Base-by-base conservation (phyloP, 1,139 yeast species). In the Torulaspora pretoriensis region DNA sequence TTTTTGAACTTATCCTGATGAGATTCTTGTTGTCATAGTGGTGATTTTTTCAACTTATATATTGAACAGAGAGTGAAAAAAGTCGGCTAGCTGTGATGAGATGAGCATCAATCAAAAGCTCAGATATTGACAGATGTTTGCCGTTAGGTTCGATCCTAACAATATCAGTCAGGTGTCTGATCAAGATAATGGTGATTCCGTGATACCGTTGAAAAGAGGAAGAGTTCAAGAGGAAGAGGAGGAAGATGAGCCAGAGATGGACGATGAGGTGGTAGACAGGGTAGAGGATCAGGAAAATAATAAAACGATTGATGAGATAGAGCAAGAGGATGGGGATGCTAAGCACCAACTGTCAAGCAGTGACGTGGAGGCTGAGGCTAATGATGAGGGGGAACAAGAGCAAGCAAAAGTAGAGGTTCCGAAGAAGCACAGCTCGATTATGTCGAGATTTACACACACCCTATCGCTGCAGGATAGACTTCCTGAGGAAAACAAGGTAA, bases 101-200 rank as follows among this genome's bases (percentile, higher is more conserved):
- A 40, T 45, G 50, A 47, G 47, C 45, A 34, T 14, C 32, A 16
- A 14, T 2, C 10, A 13, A 7, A 9, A 29, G 19, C 22, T 8
- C 9, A 12, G 22, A 38, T 22, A 28, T 8, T 6, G 17, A 38
- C n/a, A 19, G 25, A 80, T 81, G 87, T 81, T 81, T 68, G 85
- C 83, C 23, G 74, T 75, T 24, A 69, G 87, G 57, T 80, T 74
- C 58, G 85, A 79, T 55, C 85, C 85, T 24, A 58, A 63, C n/a
- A 65, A 61, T 17, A 48, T 55, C 16, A 54, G 49, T 7, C 57
- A 49, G 45, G 57, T 56, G 45, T 43, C 36, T 17, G 50, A 38
- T 2, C 22, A 26, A 45, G 45, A 37, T 22, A 49, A 46, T 6
- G 22, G 27, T n/a, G 43, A 38, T 19, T 47, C 51, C 12, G 37